phyloP scores from a whole-genome alignment of 352 stramenopile species.

The Pythium coloratum region DNA sequence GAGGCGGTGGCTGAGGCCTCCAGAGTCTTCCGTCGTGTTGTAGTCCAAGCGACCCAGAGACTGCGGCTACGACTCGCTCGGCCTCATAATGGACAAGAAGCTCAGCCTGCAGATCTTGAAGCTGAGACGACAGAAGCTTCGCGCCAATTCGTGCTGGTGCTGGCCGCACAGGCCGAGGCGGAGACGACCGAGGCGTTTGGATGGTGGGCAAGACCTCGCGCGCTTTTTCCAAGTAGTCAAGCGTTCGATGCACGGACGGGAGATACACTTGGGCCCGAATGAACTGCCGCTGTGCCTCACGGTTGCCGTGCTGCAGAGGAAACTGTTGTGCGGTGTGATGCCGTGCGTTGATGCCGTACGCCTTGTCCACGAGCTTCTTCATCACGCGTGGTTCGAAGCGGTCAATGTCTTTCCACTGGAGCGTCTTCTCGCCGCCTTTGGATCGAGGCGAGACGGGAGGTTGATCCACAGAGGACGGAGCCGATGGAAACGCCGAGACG shows the following conservation, averaged over 20 bases:
- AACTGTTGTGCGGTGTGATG: conserved; percentile 1
- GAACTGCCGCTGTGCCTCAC: conserved; percentile 19
- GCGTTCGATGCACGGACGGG: conserved; percentile 31
- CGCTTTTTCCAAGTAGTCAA: conserved; percentile 12
- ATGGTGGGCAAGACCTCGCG: background rate
- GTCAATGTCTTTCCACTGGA: conserved; percentile 11
- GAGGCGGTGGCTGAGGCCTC: conserved; percentile 19
- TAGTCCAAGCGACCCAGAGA: background rate
- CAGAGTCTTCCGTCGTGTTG: conserved; percentile 6
- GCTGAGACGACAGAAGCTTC: conserved; percentile 28
- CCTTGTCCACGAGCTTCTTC: conserved; percentile 21
- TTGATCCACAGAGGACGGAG: background rate
- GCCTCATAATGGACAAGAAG: conserved; percentile 21
- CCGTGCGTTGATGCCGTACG: conserved; percentile 20
- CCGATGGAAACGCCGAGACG: conserved; percentile 12
- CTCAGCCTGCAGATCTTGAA: conserved; percentile 37
- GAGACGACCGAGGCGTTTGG: background rate
- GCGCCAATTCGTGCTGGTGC: conserved; percentile 6
- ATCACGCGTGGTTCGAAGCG: conserved; percentile 17
- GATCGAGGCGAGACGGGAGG: background rate
- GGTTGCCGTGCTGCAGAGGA: conserved; percentile 8
- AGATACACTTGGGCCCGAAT: conserved; percentile 38
- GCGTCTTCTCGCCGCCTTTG: background rate
- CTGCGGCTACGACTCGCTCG: background rate
- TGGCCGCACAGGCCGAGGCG: background rate